Evolutionary conservation across 108 stramenopile species (phyloP).

Genomic region (Aureococcus anophagefferens): DNA sequence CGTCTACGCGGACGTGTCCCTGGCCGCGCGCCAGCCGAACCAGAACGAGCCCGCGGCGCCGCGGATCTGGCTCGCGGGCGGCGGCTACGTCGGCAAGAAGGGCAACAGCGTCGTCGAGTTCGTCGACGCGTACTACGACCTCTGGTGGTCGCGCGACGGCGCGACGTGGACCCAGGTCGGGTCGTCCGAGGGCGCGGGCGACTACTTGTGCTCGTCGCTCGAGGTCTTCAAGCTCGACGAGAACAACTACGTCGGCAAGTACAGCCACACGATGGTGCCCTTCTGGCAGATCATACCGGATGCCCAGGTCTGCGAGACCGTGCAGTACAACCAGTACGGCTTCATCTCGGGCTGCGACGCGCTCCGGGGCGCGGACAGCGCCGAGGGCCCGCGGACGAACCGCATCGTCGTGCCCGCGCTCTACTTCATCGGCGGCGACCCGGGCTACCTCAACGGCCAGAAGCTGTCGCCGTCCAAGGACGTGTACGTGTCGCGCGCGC

Average conservation of each 20-base stretch:
- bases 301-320: background rate
- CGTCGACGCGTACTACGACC: conserved; percentile 43
- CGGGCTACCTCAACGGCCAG: background rate
- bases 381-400: background rate
- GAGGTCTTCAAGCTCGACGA: conserved; percentile 37
- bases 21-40: conserved; percentile 1
- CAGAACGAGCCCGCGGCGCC: conserved; percentile 19
- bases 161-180: conserved; percentile 43
- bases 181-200: conserved; percentile 41
- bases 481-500: background rate
- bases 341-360: no score
- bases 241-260: conserved; percentile 47
- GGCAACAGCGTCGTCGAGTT: conserved; percentile 44
- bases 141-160: conserved; percentile 49
- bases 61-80: conserved; percentile 48
- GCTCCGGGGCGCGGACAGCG: background rate
- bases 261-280: conserved; percentile 52
- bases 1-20: conserved; percentile 8
- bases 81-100: conserved; percentile 54
- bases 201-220: conserved; percentile 48
- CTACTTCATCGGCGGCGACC: conserved; percentile 1
- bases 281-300: conserved; percentile 4
- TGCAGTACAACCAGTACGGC: no score
- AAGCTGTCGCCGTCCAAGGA: background rate
- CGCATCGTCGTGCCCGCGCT: background rate